Percentiles rank a stretch among this genome's conserved stretches.
Conservation (phyloP, 805 yeast genomes). For the Candida silvicultrix region DNA sequence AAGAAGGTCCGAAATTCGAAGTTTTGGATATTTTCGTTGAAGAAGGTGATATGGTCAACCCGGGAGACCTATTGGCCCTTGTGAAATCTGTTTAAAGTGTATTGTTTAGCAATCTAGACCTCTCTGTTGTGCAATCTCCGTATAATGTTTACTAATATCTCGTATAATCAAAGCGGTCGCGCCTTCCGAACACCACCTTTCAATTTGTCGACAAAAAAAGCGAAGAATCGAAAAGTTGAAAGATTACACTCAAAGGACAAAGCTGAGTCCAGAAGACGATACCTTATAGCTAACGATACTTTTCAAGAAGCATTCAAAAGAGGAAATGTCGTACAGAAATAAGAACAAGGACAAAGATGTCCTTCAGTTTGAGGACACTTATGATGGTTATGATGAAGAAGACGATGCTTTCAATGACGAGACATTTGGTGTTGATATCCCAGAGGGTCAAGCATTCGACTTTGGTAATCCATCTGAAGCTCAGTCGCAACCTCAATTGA, state of each 20-base stretch:
- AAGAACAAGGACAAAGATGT: constrained; percentile 19
- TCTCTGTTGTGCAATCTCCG: too few relatives aligned
- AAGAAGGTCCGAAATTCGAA: constrained; percentile 12
- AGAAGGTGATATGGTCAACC: constrained; percentile 27
- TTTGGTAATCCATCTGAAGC: constrained; percentile 37
- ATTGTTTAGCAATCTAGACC: not conserved
- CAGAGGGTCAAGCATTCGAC: constrained; percentile 57
- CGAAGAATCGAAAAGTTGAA: not conserved
- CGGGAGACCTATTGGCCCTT: constrained; percentile 19
- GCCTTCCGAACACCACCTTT: not conserved
- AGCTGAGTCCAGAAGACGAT: too few relatives aligned
- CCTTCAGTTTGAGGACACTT: constrained; percentile 78
- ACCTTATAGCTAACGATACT: too few relatives aligned
- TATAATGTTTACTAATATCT: too few relatives aligned
- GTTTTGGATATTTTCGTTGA: constrained; percentile 23
- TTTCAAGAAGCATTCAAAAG: too few relatives aligned
- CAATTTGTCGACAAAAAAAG: not conserved
- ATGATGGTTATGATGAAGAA: constrained; percentile 71
- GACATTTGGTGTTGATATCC: constrained; percentile 59
- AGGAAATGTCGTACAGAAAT: constrained; percentile 10
- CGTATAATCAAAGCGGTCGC: too few relatives aligned
- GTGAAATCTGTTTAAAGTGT: not conserved
- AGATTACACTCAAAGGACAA: too few relatives aligned
- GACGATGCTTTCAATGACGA: constrained; percentile 80
- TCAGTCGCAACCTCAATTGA: constrained; percentile 23